phyloP scores from a whole-genome alignment of 2,329 filamentous ascomycete species.

The Cercospora beticola region DNA sequence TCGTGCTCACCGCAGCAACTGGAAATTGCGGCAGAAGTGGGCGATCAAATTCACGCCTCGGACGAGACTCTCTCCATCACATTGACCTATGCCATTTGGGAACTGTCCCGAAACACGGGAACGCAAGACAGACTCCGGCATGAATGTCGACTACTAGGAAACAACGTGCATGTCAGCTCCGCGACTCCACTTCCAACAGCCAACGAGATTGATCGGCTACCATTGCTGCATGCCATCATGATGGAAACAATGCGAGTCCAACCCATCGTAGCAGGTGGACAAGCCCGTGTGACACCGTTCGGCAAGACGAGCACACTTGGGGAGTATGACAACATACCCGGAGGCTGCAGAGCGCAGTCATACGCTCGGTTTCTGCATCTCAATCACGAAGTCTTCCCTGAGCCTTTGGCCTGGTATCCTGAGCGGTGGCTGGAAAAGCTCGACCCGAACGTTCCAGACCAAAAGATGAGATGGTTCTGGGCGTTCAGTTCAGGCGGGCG shows the following conservation, averaged over 20 bases:
- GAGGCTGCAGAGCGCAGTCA: slow-evolving; percentile 1
- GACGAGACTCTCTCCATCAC: slow-evolving; percentile 13
- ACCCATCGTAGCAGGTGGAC: slow-evolving; percentile 2
- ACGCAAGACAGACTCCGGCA: not conserved
- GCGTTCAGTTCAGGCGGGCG: slow-evolving; percentile 3
- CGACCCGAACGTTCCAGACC: not conserved
- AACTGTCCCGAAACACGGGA: slow-evolving; percentile 6
- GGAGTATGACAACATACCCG: slow-evolving; percentile 6
- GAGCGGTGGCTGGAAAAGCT: not conserved
- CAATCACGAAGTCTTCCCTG: not conserved
- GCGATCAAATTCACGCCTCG: slow-evolving; percentile 12
- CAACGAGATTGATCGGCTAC: not conserved
- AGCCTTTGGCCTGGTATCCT: not conserved
- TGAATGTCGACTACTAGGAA: slow-evolving; percentile 1
- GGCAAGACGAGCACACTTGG: not conserved
- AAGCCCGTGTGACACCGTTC: slow-evolving; percentile 4
- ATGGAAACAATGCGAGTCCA: slow-evolving; percentile 7
- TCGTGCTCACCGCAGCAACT: slow-evolving; percentile 8
- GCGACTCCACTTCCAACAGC: not conserved
- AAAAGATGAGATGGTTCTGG: slow-evolving; percentile 10
- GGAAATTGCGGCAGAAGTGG: slow-evolving; percentile 14
- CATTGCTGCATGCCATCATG: not conserved
- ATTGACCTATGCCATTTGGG: slow-evolving; percentile 11
- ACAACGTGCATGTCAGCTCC: not conserved
- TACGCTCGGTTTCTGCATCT: slow-evolving; percentile 4